Conservation (phyloP, 495 filamentous ascomycete genomes). For the Viridothelium virens region DNA sequence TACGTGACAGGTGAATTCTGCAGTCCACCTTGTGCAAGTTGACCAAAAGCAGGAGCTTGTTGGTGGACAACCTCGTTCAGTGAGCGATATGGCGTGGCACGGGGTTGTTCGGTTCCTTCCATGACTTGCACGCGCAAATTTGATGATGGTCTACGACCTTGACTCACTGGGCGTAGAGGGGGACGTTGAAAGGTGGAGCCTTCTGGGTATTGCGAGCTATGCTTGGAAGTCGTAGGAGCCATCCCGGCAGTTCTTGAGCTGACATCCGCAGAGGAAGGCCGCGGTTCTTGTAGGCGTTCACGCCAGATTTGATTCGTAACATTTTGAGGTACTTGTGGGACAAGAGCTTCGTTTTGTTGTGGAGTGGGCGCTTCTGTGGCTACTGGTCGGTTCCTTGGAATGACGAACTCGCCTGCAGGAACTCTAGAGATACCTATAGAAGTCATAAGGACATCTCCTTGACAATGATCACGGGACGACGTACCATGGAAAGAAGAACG, state of each 20-base stretch:
- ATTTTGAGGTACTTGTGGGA: neutral
- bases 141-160: neutral
- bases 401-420: neutral
- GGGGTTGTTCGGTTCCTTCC: neutral
- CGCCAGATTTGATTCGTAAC: neutral
- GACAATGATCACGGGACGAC: neutral
- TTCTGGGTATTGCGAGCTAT: neutral
- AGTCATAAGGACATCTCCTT: neutral
- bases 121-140: conserved; percentile 2
- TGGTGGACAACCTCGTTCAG: neutral
- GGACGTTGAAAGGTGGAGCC: neutral
- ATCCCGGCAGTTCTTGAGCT: neutral
- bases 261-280: neutral
- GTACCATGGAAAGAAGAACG: conserved; percentile 5
- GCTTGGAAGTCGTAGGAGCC: neutral
- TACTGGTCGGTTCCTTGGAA: neutral
- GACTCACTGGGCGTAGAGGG: neutral
- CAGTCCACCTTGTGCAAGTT: neutral
- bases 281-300: neutral
- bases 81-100: neutral
- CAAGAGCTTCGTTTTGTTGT: neutral
- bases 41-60: neutral
- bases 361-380: neutral
- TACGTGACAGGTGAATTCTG: neutral
- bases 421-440: neutral